Base-by-base conservation (phyloP, 2,329 filamentous ascomycete genomes). In the Talaromyces atroroseus region DNA sequence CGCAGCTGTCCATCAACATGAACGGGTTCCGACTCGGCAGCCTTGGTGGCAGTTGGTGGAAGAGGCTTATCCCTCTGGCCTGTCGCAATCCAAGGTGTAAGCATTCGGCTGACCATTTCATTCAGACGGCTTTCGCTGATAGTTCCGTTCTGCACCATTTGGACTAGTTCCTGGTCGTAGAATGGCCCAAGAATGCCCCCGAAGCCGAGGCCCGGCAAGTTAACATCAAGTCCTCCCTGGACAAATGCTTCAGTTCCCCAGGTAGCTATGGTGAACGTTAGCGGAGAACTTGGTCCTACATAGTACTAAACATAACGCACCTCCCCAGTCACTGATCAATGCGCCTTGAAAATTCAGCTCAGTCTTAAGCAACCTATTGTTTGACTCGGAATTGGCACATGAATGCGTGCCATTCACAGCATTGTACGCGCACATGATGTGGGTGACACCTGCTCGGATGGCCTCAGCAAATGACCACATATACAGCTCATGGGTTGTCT, bases 391-490 rank as follows among this genome's bases (percentile, higher is more conserved):
- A 76, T 94, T 94, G 65, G 92, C 87, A 72, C 90, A 94, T 20
- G 74, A 80, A 63, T 90, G 90, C 7, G 84, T 89, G 71, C 90
- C 90, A 76, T 95, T 95, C 71, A 91, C 68, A 65, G 89, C 86
- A 65, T 77, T 64, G 51, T 77, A 77, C 0, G 67, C 73, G 60
- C 84, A 87, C 85, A 87, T 87, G 42, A 87, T 70, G 0, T 78
- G 81, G 0, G 76, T 79, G 0, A 78, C 79, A 0, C 83, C 83
- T 4, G 83, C 82, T 12, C 69, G 74, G 3, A 88, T 69, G 0
- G 82, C 80, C 56, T 87, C 82, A 59, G 82, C 78, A 59, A 87
- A 88, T 0, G 85, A 84, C 79, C 83, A 88, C 1, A 84, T 74
- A 54, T 88, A 88, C n/a, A 81, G 75, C 66, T 88, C 85, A 61